phyloP scores from a whole-genome alignment of 345 rosid genomes.

The Citrus trifoliata region DNA sequence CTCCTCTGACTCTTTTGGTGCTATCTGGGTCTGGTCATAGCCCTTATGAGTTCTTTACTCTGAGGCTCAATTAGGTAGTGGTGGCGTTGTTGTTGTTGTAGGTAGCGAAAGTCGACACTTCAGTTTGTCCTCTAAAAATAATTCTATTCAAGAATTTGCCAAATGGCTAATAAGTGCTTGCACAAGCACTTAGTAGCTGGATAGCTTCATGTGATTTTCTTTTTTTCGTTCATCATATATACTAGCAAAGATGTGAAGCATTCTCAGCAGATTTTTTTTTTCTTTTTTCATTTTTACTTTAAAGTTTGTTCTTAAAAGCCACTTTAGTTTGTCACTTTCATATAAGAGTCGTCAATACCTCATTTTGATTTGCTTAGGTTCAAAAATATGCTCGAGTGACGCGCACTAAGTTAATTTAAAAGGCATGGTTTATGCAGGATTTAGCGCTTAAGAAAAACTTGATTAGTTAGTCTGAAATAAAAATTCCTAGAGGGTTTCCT shows the following conservation, averaged over 20 bases:
- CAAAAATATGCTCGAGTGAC: constrained; percentile 45
- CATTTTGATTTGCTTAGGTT: constrained; percentile 32
- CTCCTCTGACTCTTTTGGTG: constrained; percentile 12
- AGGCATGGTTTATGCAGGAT: constrained; percentile 45
- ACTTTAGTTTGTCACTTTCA: constrained; percentile 45
- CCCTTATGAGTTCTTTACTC: not conserved
- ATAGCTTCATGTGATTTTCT: not conserved
- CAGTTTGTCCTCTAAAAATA: constrained; percentile 25
- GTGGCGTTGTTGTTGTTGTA: not conserved
- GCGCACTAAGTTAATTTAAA: constrained; percentile 40
- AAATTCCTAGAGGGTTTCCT: not conserved
- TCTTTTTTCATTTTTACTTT: too few species aligned
- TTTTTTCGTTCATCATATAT: constrained; percentile 9
- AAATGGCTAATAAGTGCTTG: constrained; percentile 17
- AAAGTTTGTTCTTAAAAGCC: constrained; percentile 39
- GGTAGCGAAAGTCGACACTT: constrained; percentile 14
- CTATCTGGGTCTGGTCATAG: not conserved
- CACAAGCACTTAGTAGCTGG: constrained; percentile 10
- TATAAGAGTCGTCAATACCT: constrained; percentile 28
- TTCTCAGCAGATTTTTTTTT: too few species aligned
- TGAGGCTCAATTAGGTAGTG: constrained; percentile 8
- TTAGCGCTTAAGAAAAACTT: constrained; percentile 83
- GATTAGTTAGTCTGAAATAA: constrained; percentile 5
- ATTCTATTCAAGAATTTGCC: constrained; percentile 8
- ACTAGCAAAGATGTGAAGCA: constrained; percentile 42